Base-by-base conservation (phyloP, 139 green algal genomes). In the Asterochloris erici region DNA sequence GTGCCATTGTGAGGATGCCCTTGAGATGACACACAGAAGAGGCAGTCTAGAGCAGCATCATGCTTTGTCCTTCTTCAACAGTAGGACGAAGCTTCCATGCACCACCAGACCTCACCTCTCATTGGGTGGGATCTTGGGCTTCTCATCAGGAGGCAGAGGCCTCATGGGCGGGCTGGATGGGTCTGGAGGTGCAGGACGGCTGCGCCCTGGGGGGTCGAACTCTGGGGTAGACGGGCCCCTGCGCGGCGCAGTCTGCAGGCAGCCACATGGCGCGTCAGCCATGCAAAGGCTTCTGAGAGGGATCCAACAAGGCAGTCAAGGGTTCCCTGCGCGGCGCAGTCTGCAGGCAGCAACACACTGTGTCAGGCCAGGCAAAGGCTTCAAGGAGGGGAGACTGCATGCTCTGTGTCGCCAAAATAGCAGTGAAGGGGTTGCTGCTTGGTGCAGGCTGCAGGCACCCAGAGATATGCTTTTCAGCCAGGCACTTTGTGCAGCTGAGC, bases 71-170 rank as follows among this genome's bases (percentile, higher is more conserved):
- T 1, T 73, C 66, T 73, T 73, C 21, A 21, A 4, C 66, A 73
- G 23, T 21, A 73, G 19, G 4, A 26, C 21, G 21, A 73, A 24
- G 66, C 21, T 73, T 73, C 4, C 66, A 73, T 73, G 66, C 21
- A 73, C 66, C 66, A 21, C 2, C 4, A 24, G 9, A 26, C 23
- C 66, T 73, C 28, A 82, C 78, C 28, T 74, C 26, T 82, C 63
- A 61, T 82, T 82, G 26, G 78, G 78, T 28, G 78, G 78, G 78
- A 82, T 82, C 78, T 82, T 66, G 38, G 78, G 78, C 17, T 82
- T 29, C 78, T 82, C 66, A 73, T 73, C 63, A 64, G 78, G 78
- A 21, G 78, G 78, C 78, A 82, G 63, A 17, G 78, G 78, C 14
- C 78, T 73, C 78, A 82, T 82, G 63, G 78, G 78, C 61, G 68